These are phyloP conservation scores for Guadua angustifolia DNA, from an alignment of 176 grass and related monocot species.

Conservation along the genomic window DNA sequence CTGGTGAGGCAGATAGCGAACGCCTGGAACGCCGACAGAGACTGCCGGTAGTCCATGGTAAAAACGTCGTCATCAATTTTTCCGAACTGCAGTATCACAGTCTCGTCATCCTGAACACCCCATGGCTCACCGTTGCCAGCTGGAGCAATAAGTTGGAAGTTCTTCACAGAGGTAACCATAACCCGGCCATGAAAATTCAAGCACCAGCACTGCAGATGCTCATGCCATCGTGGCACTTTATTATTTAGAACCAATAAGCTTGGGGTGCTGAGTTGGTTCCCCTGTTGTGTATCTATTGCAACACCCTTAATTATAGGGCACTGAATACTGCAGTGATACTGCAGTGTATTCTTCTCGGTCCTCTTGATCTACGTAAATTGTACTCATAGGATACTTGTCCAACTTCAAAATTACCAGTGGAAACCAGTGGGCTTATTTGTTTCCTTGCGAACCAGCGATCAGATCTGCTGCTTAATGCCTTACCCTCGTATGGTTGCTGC, in stretches of 20 bases:
- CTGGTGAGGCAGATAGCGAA: constrained; percentile 75
- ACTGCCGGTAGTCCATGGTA: constrained; percentile 69
- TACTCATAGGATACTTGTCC: constrained; percentile 57
- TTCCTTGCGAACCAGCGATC: constrained; percentile 49
- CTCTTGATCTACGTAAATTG: constrained; percentile 61
- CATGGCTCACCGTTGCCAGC: neutral
- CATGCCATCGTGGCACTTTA: constrained; percentile 63
- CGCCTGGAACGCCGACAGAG: constrained; percentile 61
- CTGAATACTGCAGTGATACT: constrained; percentile 55
- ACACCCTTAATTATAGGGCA: constrained; percentile 12
- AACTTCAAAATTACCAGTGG: constrained; percentile 43
- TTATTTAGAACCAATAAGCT: constrained; percentile 56
- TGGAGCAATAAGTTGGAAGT: constrained; percentile 63
- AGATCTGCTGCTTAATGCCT: constrained; percentile 48
- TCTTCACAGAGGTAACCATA: constrained; percentile 71
- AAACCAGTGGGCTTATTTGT: constrained; percentile 45
- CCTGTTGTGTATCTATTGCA: neutral
- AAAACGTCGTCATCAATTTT: constrained; percentile 64
- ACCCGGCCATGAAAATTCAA: constrained; percentile 67
- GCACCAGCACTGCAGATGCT: constrained; percentile 69
- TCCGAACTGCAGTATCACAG: constrained; percentile 66
- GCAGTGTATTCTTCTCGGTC: constrained; percentile 62
- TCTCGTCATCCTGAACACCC: constrained; percentile 46
- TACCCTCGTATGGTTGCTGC: constrained; percentile 40
- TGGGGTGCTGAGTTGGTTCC: neutral